These are phyloP conservation scores for Candida tunisiensis DNA, from an alignment of 1,139 yeast genomes.

Conservation along the genomic window DNA sequence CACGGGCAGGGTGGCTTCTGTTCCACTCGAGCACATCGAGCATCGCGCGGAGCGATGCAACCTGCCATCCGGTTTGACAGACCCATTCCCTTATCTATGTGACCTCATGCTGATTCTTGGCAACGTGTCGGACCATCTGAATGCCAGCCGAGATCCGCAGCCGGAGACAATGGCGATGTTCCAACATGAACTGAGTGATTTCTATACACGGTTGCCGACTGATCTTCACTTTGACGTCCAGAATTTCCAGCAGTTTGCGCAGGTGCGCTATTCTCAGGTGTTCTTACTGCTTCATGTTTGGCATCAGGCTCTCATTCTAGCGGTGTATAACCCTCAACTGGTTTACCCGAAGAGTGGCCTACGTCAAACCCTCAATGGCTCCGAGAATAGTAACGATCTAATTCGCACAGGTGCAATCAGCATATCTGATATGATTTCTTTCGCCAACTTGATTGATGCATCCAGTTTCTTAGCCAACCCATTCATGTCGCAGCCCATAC, in stretches of 20 bases:
- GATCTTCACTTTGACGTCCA: slow-evolving; percentile 4
- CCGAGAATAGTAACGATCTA: too few species aligned
- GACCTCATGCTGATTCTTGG: slow-evolving; percentile 11
- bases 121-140: slow-evolving; percentile 11
- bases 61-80: slow-evolving; percentile 4
- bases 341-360: slow-evolving; percentile 9
- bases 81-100: slow-evolving; percentile 14
- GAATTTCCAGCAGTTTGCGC: slow-evolving; percentile 5
- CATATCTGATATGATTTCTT: slow-evolving; percentile 14
- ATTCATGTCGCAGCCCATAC: slow-evolving; percentile 12
- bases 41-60: not conserved
- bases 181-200: slow-evolving; percentile 6
- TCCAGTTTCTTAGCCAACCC: slow-evolving; percentile 13
- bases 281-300: slow-evolving; percentile 4
- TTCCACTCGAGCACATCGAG: slow-evolving; percentile 5
- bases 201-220: slow-evolving; percentile 3
- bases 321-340: slow-evolving; percentile 4
- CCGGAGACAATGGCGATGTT: slow-evolving; percentile 4
- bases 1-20: slow-evolving; percentile 12
- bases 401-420: slow-evolving; percentile 15
- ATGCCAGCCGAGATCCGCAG: slow-evolving; percentile 3
- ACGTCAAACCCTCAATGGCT: slow-evolving; percentile 8
- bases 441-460: slow-evolving; percentile 13
- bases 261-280: slow-evolving; percentile 3
- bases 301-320: slow-evolving; percentile 5